Evolutionary conservation across 371 early-diverging fungal genomes (phyloP), one percentile per base, ranked within the genome.

Genomic region (Haplosporangium sp.): DNA sequence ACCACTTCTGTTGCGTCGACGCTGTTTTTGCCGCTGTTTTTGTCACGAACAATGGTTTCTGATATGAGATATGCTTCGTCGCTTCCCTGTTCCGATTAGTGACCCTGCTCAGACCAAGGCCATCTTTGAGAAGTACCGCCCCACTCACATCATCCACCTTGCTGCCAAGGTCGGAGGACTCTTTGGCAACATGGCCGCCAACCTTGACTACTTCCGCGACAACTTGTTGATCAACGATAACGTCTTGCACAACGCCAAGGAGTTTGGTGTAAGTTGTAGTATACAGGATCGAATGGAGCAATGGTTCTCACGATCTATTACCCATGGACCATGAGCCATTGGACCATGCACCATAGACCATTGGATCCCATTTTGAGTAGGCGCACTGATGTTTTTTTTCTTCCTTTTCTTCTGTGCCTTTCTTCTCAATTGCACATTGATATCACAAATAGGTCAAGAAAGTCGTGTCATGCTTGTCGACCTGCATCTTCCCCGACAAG

Each of bases 81-180:
- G 37, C 3, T 40, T 45, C 16, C 48, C 29, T 21, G 21, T 8
- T 55, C 37, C 20, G 13, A 50, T 45, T 70, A 94, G 94, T 79
- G 90, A 92, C 62, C 80, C 81, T 36, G 85, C 80, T 21, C 83
- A 86, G 58, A 89, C 91, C 60, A 83, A 88, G 77, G 86, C 86
- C 48, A 84, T 94, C 58, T 94, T 93, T 76, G 91, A 92, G 74
- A 90, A 90, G 75, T 87, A 92, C 77, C 85, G 88, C 73, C 94
- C 95, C 51, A 93, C 93, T 12, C 91, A 93, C 64, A 92, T 94
- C 71, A 89, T 94, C 76, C 94, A 94, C 82, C 86, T 95, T 73
- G 95, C 95, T 62, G 95, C 95, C 41, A 79, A 92, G 73, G 95
- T 95, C 12, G 95, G 94, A 66, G 95, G 95, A 73, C 85, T 95